phyloP scores from a whole-genome alignment of 2,329 filamentous ascomycete genomes.

The Botrytis aclada region DNA sequence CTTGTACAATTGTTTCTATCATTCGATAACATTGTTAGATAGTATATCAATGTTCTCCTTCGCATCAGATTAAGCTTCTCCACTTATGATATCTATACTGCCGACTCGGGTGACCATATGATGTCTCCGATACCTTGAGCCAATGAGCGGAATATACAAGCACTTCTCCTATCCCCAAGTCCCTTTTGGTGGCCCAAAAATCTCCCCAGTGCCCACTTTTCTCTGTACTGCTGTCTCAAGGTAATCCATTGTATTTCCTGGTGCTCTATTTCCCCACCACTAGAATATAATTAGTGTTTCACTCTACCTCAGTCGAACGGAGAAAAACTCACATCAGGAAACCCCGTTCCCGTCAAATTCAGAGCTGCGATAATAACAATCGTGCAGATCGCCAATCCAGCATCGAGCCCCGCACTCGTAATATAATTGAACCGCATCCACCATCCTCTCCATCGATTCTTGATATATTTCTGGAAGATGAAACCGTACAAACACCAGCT shows the following conservation, averaged over 20 bases:
- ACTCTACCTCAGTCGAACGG: neutral
- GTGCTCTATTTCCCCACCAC: conserved; percentile 64
- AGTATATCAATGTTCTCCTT: neutral
- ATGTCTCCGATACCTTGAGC: neutral
- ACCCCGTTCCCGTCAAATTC: conserved; percentile 55
- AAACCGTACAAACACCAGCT: conserved; percentile 65
- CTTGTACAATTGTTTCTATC: neutral
- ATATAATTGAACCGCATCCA: conserved; percentile 79
- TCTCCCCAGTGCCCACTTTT: conserved; percentile 23
- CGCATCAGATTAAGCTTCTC: too few relatives aligned
- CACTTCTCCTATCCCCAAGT: neutral
- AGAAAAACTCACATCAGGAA: conserved; percentile 44
- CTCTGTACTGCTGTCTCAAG: conserved; percentile 25
- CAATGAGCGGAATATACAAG: neutral
- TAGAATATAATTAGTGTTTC: neutral
- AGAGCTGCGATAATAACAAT: conserved; percentile 69
- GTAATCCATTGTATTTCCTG: conserved; percentile 24
- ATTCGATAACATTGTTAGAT: neutral
- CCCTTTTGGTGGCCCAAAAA: conserved; percentile 24
- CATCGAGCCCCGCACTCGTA: conserved; percentile 67
- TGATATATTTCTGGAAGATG: conserved; percentile 66
- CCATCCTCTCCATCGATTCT: conserved; percentile 65
- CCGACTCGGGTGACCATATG: neutral
- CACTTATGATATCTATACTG: neutral
- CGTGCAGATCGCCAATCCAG: conserved; percentile 63